A percentile compares a stretch with the other conserved stretches of the same genome.
Evolutionary conservation across 2,329 filamentous ascomycete species (phyloP).

Genomic region (Exserohilum rostratum): DNA sequence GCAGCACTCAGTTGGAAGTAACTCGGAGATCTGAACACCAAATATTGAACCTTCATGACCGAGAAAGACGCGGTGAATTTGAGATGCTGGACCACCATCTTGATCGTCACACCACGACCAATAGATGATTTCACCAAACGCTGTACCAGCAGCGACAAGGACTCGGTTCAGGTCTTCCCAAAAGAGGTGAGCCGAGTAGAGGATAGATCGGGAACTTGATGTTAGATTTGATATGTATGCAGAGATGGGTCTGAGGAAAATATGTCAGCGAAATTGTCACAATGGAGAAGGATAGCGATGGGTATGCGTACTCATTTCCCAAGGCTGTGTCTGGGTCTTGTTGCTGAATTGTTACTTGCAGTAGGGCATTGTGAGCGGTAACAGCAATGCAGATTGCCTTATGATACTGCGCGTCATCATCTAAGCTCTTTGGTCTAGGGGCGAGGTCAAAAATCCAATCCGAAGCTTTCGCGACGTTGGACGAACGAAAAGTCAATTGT

Average conservation of each 20-base stretch:
- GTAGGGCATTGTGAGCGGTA: slow-evolving; percentile 86
- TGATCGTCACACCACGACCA: slow-evolving; percentile 71
- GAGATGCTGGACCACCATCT: slow-evolving; percentile 28
- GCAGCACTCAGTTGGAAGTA: slow-evolving; percentile 21
- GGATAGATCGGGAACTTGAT: slow-evolving; percentile 77
- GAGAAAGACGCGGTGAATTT: slow-evolving; percentile 62
- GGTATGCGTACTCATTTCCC: slow-evolving; percentile 4
- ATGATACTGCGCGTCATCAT: slow-evolving; percentile 10
- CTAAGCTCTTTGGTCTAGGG: slow-evolving; percentile 18
- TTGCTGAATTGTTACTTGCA: slow-evolving; percentile 54
- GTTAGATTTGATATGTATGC: slow-evolving; percentile 57
- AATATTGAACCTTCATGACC: slow-evolving; percentile 94
- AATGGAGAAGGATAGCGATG: background rate
- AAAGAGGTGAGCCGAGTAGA: slow-evolving; percentile 81
- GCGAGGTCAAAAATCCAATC: slow-evolving; percentile 49
- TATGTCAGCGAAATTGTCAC: slow-evolving; percentile 1
- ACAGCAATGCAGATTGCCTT: slow-evolving; percentile 52
- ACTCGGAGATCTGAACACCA: slow-evolving; percentile 75
- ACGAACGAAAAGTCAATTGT: slow-evolving; percentile 21
- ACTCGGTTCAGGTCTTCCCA: slow-evolving; percentile 66
- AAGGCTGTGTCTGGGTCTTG: slow-evolving; percentile 2
- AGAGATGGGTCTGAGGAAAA: slow-evolving; percentile 10
- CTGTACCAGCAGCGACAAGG: slow-evolving; percentile 85
- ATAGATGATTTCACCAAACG: slow-evolving; percentile 90
- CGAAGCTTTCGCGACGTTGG: slow-evolving; percentile 29